A percentile compares a stretch with the other conserved stretches of the same genome.
Evolutionary conservation across 345 rosid genomes (phyloP).

Genomic region (Syzygium oleosum): DNA sequence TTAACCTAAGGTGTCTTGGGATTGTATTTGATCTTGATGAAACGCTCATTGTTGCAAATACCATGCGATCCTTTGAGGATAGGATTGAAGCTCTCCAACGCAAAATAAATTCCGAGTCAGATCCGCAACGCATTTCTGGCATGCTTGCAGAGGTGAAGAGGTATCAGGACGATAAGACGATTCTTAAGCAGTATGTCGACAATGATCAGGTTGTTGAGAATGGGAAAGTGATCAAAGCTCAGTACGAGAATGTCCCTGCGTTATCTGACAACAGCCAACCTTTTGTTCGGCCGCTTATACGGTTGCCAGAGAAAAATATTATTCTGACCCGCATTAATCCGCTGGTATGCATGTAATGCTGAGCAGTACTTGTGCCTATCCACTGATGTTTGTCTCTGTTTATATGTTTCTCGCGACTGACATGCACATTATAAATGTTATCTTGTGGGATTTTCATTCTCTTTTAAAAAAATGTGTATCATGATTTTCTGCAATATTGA

Average conservation of each 20-base stretch:
- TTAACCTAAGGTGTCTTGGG: constrained; percentile 90
- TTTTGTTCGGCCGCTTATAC: constrained; percentile 76
- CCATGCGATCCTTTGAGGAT: constrained; percentile 94
- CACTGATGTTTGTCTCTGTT: background rate
- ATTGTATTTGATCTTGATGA: constrained; percentile 99
- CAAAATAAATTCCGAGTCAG: constrained; percentile 64
- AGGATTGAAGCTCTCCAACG: constrained; percentile 74
- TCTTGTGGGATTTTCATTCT: background rate
- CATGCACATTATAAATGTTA: background rate
- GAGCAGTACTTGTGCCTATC: background rate
- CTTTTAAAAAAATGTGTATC: background rate
- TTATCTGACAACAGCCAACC: constrained; percentile 71
- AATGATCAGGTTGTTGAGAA: constrained; percentile 92
- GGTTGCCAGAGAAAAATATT: constrained; percentile 81
- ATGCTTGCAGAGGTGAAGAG: constrained; percentile 83
- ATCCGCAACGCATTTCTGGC: constrained; percentile 61
- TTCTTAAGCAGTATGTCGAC: constrained; percentile 89
- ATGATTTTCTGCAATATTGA: background rate
- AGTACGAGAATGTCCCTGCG: constrained; percentile 73
- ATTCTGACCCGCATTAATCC: constrained; percentile 97
- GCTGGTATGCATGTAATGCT: constrained; percentile 33
- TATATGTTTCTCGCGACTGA: background rate
- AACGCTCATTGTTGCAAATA: constrained; percentile 92
- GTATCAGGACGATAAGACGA: constrained; percentile 84
- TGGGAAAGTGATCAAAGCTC: constrained; percentile 71